These are phyloP conservation scores for Alternaria arbusti DNA, from an alignment of 2,329 filamentous ascomycete genomes.

Conservation along the genomic window DNA sequence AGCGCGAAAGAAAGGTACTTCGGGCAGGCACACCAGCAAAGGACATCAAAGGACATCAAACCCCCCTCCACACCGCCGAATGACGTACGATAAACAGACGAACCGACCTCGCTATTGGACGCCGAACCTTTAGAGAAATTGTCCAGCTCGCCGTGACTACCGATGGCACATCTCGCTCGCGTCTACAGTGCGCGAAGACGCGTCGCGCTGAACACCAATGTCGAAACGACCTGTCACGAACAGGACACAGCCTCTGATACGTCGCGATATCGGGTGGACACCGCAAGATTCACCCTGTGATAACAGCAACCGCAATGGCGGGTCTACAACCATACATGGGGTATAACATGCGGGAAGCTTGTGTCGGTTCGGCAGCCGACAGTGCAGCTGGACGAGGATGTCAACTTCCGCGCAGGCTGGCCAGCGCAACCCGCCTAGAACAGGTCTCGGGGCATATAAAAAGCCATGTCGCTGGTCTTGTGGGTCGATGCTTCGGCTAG, in stretches of 20 bases:
- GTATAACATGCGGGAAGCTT: background rate
- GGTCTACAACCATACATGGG: background rate
- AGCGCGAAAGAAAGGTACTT: background rate
- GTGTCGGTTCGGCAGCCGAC: background rate
- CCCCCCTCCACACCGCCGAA: background rate
- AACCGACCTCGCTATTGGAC: background rate
- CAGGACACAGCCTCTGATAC: background rate
- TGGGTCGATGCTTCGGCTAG: background rate
- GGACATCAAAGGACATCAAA: background rate
- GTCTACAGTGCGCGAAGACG: background rate
- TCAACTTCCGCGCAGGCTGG: background rate
- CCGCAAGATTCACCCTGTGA: background rate
- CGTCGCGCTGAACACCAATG: background rate
- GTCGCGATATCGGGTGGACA: background rate
- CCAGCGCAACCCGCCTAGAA: background rate
- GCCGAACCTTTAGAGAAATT: background rate
- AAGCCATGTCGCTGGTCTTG: background rate
- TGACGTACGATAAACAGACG: background rate
- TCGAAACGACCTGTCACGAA: background rate
- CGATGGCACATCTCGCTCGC: background rate
- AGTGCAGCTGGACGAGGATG: background rate
- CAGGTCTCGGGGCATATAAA: background rate
- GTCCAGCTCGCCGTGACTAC: background rate
- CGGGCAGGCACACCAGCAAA: background rate
- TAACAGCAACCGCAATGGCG: background rate